Evolutionary conservation across 139 green algal species (phyloP), one percentile per base, ranked within the genome.

Genomic region (Gonium pectorale): DNA sequence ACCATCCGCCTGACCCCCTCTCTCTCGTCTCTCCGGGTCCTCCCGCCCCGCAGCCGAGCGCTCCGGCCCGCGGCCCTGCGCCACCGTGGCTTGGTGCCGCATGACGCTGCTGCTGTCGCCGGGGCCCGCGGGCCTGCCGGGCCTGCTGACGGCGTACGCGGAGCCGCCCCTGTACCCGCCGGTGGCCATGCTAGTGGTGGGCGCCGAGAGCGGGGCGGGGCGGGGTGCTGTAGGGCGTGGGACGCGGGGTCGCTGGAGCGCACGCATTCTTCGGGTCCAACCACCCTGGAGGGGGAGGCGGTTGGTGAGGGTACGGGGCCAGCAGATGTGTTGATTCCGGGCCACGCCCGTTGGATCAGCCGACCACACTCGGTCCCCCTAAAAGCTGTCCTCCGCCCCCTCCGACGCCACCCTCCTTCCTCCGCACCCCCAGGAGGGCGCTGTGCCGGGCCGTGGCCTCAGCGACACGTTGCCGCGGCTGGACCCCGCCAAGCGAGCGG

Each of bases 161-260:
- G 79, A 22, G 29, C 64, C 63, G 46, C 63, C 79, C 46, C 41
- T 35, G 19, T 68, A 69, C 79, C 79, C 64, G 24, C 79, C 79
- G 26, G 66, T 85, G 27, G 79, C 79, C 33, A 85, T 85, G 64
- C 64, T 85, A 29, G 46, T 69, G 79, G 79, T 67, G 19, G 21
- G 49, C 24, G 46, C 2, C 17, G 11, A 35, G 5, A 52, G 13
- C 37, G 51, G 72, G 5, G 0, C 7, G 41, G 43, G 17, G 7
- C 13, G 40, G 41, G 67, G 67, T 6, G 40, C n/a, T n/a, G n/a
- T n/a, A n/a, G n/a, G n/a, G n/a, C n/a, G n/a, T n/a, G n/a, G n/a
- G n/a, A n/a, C n/a, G n/a, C n/a, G n/a, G n/a, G n/a, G n/a, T n/a
- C n/a, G n/a, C n/a, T n/a, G n/a, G n/a, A n/a, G n/a, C n/a, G n/a